These are phyloP conservation scores for Venturia asperata DNA, from an alignment of 2,329 filamentous ascomycete species.

Conservation along the genomic window DNA sequence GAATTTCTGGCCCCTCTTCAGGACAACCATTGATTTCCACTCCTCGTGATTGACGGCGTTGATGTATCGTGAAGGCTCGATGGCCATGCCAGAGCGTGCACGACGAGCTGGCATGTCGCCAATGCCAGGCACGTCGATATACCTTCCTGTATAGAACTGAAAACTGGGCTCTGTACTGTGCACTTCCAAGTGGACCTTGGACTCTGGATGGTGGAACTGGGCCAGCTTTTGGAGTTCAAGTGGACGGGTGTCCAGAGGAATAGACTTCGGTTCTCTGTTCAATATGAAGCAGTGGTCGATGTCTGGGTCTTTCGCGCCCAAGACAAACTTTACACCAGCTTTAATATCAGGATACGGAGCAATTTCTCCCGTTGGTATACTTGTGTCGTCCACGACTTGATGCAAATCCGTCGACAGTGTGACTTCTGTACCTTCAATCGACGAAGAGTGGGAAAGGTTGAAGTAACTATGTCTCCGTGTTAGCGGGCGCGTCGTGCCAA, in stretches of 20 bases:
- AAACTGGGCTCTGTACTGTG: conserved; percentile 90
- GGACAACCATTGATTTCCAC: conserved; percentile 69
- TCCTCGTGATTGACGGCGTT: conserved; percentile 77
- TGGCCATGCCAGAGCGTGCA: conserved; percentile 72
- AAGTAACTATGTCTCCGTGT: conserved; percentile 50
- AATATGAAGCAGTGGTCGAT: conserved; percentile 90
- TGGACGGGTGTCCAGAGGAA: conserved; percentile 46
- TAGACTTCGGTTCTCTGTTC: conserved; percentile 50
- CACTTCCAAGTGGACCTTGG: conserved; percentile 75
- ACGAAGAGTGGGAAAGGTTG: conserved; percentile 55
- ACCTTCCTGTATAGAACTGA: conserved; percentile 91
- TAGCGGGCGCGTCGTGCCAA: conserved; percentile 18
- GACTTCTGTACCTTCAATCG: conserved; percentile 56
- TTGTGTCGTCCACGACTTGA: conserved; percentile 63
- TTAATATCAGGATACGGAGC: conserved; percentile 58
- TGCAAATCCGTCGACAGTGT: conserved; percentile 55
- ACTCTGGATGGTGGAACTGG: conserved; percentile 64
- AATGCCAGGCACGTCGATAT: conserved; percentile 65
- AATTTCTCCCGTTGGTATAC: conserved; percentile 67
- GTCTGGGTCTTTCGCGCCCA: conserved; percentile 63
- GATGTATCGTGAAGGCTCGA: conserved; percentile 86
- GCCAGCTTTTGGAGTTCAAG: conserved; percentile 60
- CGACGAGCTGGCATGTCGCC: conserved; percentile 55
- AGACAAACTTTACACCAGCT: conserved; percentile 60
- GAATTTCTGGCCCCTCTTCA: conserved; percentile 80